Evolutionary conservation across 2,329 filamentous ascomycete genomes (phyloP), one percentile per base, ranked within the genome.

Genomic region (Sporothrix protearum): DNA sequence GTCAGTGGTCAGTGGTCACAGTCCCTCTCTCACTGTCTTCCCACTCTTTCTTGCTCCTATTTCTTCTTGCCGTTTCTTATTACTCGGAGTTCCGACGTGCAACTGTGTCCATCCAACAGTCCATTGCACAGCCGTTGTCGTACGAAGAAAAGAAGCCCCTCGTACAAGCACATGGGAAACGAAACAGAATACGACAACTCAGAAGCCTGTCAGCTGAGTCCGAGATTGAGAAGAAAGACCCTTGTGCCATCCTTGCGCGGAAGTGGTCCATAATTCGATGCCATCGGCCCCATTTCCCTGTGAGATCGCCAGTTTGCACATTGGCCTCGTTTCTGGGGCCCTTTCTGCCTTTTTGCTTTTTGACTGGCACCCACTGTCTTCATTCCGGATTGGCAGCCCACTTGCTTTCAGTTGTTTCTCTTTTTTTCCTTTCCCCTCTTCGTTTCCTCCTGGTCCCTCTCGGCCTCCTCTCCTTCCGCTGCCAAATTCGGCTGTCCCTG

Each of bases 111-210:
- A 64, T 9, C 16, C n/a, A 42, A 45, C 36, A 45, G 22, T 8
- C 59, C 59, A 64, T 39, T 64, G 59, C 22, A 36, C 36, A 16
- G 8, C 14, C 22, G 22, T 39, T 25, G 57, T 63, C 57, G 57
- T 22, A 42, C 19, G 33, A 14, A 12, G 10, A 4, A 42, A 25
- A 42, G 10, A 8, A 28, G 49, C 7, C 42, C 10, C 14, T 36
- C 30, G 39, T n/a, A 63, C 59, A 45, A 45, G 57, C 59, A 63
- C 36, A 63, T 63, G 59, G n/a, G 22, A 63, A 63, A 42, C 39
- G 33, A 39, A 10, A 39, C 19, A 22, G 3, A 22, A 22, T 5
- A 39, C 22, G 19, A 39, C 55, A 36, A 39, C 22, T 45, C 59
- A 45, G 28, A n/a, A 14, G 28, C 55, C 57, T 10, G 33, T 42